Evolutionary conservation across 768 basidiomycete genomes (phyloP).

Genomic region (Russula sp.): DNA sequence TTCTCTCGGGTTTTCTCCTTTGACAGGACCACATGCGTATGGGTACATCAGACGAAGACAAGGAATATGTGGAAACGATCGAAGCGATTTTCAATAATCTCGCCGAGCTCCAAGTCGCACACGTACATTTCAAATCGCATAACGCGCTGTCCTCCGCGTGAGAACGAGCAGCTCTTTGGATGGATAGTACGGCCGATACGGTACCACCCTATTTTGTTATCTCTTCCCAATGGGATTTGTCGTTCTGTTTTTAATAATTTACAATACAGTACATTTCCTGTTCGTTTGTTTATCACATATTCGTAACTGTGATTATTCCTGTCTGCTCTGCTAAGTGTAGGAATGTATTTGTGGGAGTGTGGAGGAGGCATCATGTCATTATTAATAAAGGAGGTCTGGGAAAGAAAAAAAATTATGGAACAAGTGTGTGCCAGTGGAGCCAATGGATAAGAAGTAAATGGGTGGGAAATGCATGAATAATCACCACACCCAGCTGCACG

Average conservation of each 20-base stretch:
- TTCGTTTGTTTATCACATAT: no score
- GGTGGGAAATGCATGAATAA: no score
- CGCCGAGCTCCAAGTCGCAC: background rate
- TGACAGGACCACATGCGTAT: slow-evolving; percentile 19
- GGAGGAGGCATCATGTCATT: no score
- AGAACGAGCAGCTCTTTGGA: background rate
- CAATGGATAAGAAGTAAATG: no score
- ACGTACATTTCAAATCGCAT: slow-evolving; percentile 17
- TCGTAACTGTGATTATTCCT: no score
- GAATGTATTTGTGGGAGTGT: background rate
- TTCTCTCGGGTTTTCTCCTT: background rate
- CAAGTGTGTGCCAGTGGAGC: no score
- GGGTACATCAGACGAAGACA: slow-evolving; percentile 5
- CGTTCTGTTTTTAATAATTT: background rate
- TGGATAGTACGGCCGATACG: no score
- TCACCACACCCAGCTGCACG: no score
- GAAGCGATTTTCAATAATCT: slow-evolving; percentile 10
- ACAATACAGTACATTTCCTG: background rate
- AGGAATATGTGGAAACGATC: background rate
- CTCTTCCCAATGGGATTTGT: background rate
- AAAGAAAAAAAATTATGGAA: no score
- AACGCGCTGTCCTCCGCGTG: no score
- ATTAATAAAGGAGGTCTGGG: no score
- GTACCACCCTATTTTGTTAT: background rate
- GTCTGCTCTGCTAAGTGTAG: no score